These are phyloP conservation scores for Brassica carinata DNA, from an alignment of 345 rosid genomes.

Conservation along the genomic window DNA sequence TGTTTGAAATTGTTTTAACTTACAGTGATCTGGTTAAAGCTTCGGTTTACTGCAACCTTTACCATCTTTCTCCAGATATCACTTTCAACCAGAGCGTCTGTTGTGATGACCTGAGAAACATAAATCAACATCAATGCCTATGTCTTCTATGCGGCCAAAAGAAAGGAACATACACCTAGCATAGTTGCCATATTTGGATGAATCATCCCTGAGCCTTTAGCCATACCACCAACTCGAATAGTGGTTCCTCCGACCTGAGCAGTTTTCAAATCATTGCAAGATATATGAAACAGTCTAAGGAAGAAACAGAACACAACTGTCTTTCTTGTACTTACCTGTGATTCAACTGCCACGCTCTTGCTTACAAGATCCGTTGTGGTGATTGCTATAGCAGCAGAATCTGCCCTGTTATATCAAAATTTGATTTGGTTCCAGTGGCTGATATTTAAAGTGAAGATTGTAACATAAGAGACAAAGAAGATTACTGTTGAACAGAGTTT, in stretches of 20 bases:
- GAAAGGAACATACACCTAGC: constrained; percentile 72
- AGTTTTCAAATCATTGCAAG: neutral
- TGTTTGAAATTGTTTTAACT: constrained; percentile 17
- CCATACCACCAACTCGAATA: constrained; percentile 89
- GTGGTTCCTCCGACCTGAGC: constrained; percentile 72
- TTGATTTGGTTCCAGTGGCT: neutral
- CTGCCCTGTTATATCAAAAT: constrained; percentile 66
- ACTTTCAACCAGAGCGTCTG: constrained; percentile 78
- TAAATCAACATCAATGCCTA: neutral
- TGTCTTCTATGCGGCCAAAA: neutral
- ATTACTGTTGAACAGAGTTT: constrained; percentile 63
- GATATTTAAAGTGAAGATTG: neutral
- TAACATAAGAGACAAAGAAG: neutral
- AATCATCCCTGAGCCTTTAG: constrained; percentile 98
- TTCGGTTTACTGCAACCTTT: constrained; percentile 76
- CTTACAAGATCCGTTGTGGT: constrained; percentile 96
- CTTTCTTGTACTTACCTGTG: constrained; percentile 46
- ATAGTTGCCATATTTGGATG: constrained; percentile 98
- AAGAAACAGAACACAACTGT: neutral
- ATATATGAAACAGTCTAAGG: neutral
- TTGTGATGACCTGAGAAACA: constrained; percentile 80
- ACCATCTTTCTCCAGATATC: constrained; percentile 97
- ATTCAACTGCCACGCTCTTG: constrained; percentile 93
- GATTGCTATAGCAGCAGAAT: constrained; percentile 93
- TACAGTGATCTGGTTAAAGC: constrained; percentile 98